Base-by-base conservation (phyloP, 139 green algal species). In the Chlorella sp. region DNA sequence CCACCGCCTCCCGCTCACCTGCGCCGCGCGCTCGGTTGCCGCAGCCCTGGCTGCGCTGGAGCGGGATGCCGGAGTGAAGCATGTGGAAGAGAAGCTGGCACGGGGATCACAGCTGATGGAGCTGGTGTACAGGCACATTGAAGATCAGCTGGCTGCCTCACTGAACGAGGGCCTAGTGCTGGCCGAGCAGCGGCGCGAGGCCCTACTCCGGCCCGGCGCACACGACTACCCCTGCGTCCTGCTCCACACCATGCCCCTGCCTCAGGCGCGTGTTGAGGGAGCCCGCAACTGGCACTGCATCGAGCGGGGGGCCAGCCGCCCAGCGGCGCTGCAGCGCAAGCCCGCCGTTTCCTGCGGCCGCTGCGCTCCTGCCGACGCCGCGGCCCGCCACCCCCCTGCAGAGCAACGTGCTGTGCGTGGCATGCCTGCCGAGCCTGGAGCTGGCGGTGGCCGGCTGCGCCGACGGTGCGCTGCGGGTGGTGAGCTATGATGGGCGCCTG, bases 11-110 rank as follows among this genome's bases (percentile, higher is more conserved):
- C n/a, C n/a, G n/a, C n/a, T n/a, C n/a, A n/a, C n/a, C n/a, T n/a
- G n/a, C n/a, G n/a, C n/a, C n/a, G n/a, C n/a, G n/a, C n/a, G n/a
- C n/a, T n/a, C n/a, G n/a, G n/a, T n/a, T n/a, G 2, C 8, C 58
- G 63, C 84, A 93, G 88, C 86, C 0, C 74, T 93, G 46, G 35
- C 69, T 5, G 84, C 81, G 1, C 36, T 91, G 35, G 86, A 93
- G 67, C 74, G 79, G 33, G 33, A 84, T 14, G 17, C 69, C 1
- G 80, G 83, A 1, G 9, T 77, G 25, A 71, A 76, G 6, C 88
- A 83, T 43, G 77, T 87, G 25, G 76, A 87, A 14, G 41, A 62
- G 6, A 84, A 84, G n/a, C 70, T 88, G 9, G 67, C 67, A 5
- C 66, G 62, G 5, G 86, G 86, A 3, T 86, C 78, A 0, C 71